Percentiles rank a stretch among this genome's conserved stretches.
Evolutionary conservation across 768 basidiomycete genomes (phyloP).

Genomic region (Amanita jacksonii): DNA sequence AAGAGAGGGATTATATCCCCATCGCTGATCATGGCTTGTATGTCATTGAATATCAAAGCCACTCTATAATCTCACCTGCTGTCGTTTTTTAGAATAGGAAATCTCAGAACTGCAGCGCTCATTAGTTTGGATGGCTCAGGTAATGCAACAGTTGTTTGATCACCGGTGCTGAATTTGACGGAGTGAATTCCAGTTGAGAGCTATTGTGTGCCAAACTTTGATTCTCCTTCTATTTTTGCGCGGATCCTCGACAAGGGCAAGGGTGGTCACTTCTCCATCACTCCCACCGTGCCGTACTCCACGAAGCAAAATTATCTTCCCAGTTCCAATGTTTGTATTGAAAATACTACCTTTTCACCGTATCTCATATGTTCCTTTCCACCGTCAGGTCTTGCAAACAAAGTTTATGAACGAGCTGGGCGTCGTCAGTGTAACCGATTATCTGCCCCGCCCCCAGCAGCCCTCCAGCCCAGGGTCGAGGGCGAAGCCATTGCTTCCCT

Average conservation of each 20-base stretch:
- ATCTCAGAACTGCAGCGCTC: conserved; percentile 74
- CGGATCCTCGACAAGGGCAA: conserved; percentile 83
- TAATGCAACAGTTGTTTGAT: conserved; percentile 26
- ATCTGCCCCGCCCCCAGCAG: conserved; percentile 58
- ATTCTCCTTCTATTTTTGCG: conserved; percentile 88
- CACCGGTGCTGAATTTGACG: background rate
- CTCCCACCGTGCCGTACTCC: conserved; percentile 56
- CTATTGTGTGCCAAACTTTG: conserved; percentile 89
- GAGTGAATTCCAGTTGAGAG: conserved; percentile 60
- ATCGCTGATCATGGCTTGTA: conserved; percentile 79
- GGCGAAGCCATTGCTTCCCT: conserved; percentile 62
- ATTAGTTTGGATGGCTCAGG: conserved; percentile 79
- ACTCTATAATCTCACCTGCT: background rate
- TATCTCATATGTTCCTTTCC: conserved; percentile 1
- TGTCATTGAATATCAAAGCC: conserved; percentile 19
- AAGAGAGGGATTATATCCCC: conserved; percentile 58
- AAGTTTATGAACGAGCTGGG: conserved; percentile 90
- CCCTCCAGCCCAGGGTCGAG: conserved; percentile 21
- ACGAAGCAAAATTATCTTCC: conserved; percentile 82
- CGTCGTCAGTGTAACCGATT: conserved; percentile 80
- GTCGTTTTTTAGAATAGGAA: conserved; percentile 54
- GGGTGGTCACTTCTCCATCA: conserved; percentile 90
- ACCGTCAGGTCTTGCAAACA: conserved; percentile 69
- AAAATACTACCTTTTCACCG: background rate
- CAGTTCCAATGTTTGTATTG: conserved; percentile 56